phyloP scores from a whole-genome alignment of 768 basidiomycete genomes.

The Psilocybe tampanensis region DNA sequence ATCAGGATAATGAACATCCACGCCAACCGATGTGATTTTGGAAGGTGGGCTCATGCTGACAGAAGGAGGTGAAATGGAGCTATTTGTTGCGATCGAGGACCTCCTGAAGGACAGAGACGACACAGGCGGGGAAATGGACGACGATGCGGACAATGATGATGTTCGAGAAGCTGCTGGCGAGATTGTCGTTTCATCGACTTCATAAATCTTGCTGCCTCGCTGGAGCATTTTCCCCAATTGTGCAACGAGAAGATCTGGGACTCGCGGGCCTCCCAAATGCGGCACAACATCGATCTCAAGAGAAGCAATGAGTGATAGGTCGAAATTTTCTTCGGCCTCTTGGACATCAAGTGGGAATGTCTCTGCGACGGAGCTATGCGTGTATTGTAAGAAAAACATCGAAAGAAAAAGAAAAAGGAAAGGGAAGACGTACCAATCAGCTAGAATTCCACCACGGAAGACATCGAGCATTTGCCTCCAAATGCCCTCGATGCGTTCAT shows the following conservation, averaged over 20 bases:
- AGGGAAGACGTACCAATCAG: conserved; percentile 69
- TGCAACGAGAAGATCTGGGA: conserved; percentile 72
- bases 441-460: conserved; percentile 78
- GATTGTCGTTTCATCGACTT: conserved; percentile 23
- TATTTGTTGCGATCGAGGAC: conserved; percentile 4
- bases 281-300: conserved; percentile 84
- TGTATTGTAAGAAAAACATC: neutral
- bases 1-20: conserved; percentile 34
- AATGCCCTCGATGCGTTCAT: conserved; percentile 74
- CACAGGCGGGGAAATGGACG: conserved; percentile 12
- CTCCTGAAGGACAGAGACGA: conserved; percentile 7
- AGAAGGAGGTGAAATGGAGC: neutral
- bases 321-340: conserved; percentile 83
- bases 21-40: conserved; percentile 31
- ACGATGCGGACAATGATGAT: conserved; percentile 6
- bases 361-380: conserved; percentile 56
- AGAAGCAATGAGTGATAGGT: conserved; percentile 74
- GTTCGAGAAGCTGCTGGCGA: neutral
- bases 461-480: conserved; percentile 87
- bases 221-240: conserved; percentile 73
- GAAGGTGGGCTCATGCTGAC: conserved; percentile 9
- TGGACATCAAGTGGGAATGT: conserved; percentile 64
- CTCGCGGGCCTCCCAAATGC: conserved; percentile 63
- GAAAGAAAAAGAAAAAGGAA: neutral
- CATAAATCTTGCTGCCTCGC: conserved; percentile 69